Conservation (phyloP, 2,329 filamentous ascomycete species). For the Dendryphion nanum region DNA sequence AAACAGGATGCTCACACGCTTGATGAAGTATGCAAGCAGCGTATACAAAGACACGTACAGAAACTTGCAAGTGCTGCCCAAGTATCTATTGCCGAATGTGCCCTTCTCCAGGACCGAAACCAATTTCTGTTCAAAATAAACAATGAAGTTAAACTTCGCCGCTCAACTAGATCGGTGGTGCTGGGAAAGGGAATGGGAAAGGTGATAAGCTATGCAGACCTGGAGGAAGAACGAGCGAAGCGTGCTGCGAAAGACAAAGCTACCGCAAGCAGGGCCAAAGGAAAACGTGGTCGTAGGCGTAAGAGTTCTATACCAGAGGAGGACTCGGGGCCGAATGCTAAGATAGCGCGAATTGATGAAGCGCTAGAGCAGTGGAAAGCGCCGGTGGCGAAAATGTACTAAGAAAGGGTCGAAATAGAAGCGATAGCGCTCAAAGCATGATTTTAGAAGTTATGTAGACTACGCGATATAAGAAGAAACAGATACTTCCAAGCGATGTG, state of each 20-base stretch:
- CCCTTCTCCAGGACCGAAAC: slow-evolving; percentile 2
- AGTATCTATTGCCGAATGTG: slow-evolving; percentile 2
- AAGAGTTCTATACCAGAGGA: slow-evolving; percentile 5
- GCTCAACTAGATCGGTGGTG: slow-evolving; percentile 1
- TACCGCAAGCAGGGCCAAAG: neutral
- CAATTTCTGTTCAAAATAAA: slow-evolving; percentile 3
- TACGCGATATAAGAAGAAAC: too few relatives aligned
- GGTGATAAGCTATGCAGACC: slow-evolving; percentile 5
- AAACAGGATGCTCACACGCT: slow-evolving; percentile 3
- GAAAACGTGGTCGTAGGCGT: slow-evolving; percentile 5
- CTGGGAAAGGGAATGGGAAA: slow-evolving; percentile 1
- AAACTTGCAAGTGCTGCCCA: slow-evolving; percentile 5
- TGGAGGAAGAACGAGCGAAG: slow-evolving; percentile 3
- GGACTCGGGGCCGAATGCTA: neutral
- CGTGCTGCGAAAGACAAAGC: slow-evolving; percentile 2
- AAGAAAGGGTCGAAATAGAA: too few relatives aligned
- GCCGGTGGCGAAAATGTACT: neutral
- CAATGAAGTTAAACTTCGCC: slow-evolving; percentile 2
- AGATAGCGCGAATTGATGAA: neutral
- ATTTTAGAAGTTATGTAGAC: too few relatives aligned
- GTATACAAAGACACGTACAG: slow-evolving; percentile 1
- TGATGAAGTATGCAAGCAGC: slow-evolving; percentile 1
- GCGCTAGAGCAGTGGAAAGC: neutral
- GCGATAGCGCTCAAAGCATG: too few relatives aligned
- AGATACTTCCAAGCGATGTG: too few relatives aligned